Conservation (phyloP, 345 rosid species). For the Dimocarpus longan region DNA sequence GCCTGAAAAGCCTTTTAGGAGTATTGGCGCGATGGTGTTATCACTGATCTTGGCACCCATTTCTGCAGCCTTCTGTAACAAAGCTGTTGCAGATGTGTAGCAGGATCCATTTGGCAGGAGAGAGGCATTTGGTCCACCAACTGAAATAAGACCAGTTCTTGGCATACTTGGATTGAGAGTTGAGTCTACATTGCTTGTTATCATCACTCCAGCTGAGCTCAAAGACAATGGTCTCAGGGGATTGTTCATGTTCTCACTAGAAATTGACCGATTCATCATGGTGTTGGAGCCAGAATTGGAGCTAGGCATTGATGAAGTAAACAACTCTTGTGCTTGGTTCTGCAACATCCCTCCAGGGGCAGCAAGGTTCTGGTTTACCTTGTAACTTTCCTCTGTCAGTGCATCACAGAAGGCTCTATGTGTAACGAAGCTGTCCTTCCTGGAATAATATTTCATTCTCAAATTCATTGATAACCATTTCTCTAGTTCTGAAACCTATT, state of each 20-base stretch:
- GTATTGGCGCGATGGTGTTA: constrained; percentile 45
- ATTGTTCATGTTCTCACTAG: constrained; percentile 31
- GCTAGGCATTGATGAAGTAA: constrained; percentile 39
- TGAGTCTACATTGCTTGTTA: constrained; percentile 31
- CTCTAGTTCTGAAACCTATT: too few relatives aligned
- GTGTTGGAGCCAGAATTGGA: constrained; percentile 39
- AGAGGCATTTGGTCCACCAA: constrained; percentile 29
- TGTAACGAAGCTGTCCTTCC: constrained; percentile 66
- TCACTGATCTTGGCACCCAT: constrained; percentile 65
- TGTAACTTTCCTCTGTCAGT: constrained; percentile 52
- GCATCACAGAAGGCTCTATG: constrained; percentile 71
- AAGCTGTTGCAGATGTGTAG: constrained; percentile 58
- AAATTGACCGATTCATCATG: constrained; percentile 32
- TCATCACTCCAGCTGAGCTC: constrained; percentile 38
- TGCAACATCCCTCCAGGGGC: constrained; percentile 30
- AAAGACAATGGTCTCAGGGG: constrained; percentile 36
- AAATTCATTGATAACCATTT: too few relatives aligned
- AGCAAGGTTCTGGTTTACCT: constrained; percentile 34
- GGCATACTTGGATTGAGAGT: constrained; percentile 32
- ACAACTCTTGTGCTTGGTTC: constrained; percentile 37
- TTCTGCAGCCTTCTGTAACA: constrained; percentile 60
- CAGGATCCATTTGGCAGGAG: constrained; percentile 29
- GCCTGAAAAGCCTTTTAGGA: constrained; percentile 52
- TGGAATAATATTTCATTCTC: constrained; percentile 8
- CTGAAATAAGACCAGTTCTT: constrained; percentile 12